Base-by-base conservation (phyloP, 352 stramenopile species). In the Pythium aphanidermatum region DNA sequence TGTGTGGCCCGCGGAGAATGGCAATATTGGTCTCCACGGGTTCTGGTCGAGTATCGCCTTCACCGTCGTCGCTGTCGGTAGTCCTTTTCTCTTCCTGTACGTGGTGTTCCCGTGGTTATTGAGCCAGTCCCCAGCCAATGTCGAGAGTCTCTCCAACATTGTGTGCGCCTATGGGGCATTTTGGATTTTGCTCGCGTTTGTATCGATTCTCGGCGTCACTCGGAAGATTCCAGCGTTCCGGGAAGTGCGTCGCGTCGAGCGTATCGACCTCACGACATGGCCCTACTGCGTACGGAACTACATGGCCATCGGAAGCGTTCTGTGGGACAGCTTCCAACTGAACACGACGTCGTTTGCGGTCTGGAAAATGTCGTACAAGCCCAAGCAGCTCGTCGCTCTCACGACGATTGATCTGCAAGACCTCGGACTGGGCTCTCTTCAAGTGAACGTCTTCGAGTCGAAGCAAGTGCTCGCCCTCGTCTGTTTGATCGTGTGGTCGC, bases 241-340 rank as follows among this genome's bases (percentile, higher is more conserved):
- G 17, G 58, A 68, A 30, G 60, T 63, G 17, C 58, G 49, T 1
- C 62, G 46, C 28, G 62, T 68, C 20, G 53, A 71, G 26, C 30
- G n/a, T 12, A 63, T 68, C 20, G 65, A 71, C 40, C 39, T 71
- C 20, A 68, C 49, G 4, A 32, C 48, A n/a, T 61, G 65, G 12
- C 58, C 62, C 13, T 66, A 56, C 36, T 68, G 53, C 21, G n/a
- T 71, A 2, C 60, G 57, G 40, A 71, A 71, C 39, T 65, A 71
- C 45, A 54, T 71, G 45, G 62, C 58, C 16, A 68, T 71, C 32
- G 40, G 16, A 2, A 71, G 51, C 34, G 58, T 71, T 9, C 19
- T 64, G 7, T 71, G 62, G 62, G 62, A 71, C 20, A 37, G 57
- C 4, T 49, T 65, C 17, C 62, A 71, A 41, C 62, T 71, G n/a